Base-by-base conservation (phyloP, 1,284 basidiomycete species). In the Agaricales sp. region DNA sequence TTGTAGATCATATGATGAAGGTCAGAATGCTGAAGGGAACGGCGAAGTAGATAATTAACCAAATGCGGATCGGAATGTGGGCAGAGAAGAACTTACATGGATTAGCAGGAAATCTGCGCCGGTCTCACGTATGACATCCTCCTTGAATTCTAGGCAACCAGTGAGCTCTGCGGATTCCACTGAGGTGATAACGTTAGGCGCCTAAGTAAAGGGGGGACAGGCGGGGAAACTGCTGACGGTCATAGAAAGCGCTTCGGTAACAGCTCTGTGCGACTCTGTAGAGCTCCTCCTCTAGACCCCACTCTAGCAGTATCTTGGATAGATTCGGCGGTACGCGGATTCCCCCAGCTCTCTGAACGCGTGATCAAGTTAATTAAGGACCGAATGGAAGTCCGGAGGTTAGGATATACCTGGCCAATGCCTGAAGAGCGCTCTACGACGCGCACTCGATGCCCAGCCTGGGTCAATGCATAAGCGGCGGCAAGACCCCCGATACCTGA, bases 21-120 rank as follows among this genome's bases (percentile, higher is more conserved):
- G 48, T 79, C 75, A 22, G 63, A 61, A 46, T 75, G 63, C 73
- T 78, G 55, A 19, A 50, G 46, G 35, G 48, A 52, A 53, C 45
- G 43, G 53, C 44, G 57, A 59, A 22, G 22, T 8, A 22, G 8
- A 50, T 49, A 24, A 46, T 55, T 37, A 54, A 46, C 20, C 45
- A 23, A 49, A 24, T 51, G 14, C 49, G 51, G 43, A 48, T 18
- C 38, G 47, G 44, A 44, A 43, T n/a, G 30, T 2, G 11, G 11
- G 11, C 14, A 35, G n/a, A 46, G 30, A 24, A 44, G 22, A 16
- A 60, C 69, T 53, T 51, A 75, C 75, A 55, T 70, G 64, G 54
- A 76, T 67, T 47, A 78, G 58, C 43, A 73, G 58, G 53, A 77
- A 78, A 18, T 75, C 70, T 1, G 71, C 77, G 3, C 77, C 77